phyloP scores from a whole-genome alignment of 2,329 filamentous ascomycete genomes.

The Calonectria ilicicola region DNA sequence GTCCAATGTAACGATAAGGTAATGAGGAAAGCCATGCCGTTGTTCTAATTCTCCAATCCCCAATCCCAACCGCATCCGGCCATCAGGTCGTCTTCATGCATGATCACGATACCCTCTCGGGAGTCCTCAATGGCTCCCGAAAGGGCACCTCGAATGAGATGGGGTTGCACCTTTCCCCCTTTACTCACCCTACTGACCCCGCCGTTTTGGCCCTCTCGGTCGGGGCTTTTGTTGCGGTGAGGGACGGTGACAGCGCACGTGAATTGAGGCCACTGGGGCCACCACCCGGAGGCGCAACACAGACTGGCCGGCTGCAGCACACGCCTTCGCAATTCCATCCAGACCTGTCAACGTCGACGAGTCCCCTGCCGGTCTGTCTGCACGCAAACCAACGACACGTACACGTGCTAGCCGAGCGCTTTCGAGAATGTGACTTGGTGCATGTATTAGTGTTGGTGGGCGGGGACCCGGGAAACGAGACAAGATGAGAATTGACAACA shows the following conservation, averaged over 20 bases:
- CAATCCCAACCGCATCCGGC: conserved; percentile 26
- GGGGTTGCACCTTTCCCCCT: conserved; percentile 16
- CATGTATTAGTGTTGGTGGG: conserved; percentile 27
- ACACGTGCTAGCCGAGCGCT: conserved; percentile 35
- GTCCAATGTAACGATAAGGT: conserved; percentile 10
- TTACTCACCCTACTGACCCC: not conserved
- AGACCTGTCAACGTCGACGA: conserved; percentile 12
- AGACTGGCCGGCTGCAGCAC: conserved; percentile 6
- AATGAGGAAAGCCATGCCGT: conserved; percentile 28
- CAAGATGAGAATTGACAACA: conserved; percentile 22
- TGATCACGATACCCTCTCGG: conserved; percentile 43
- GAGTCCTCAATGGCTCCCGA: conserved; percentile 17
- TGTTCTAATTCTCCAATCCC: conserved; percentile 5
- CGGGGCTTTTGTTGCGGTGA: conserved; percentile 29
- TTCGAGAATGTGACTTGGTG: conserved; percentile 39
- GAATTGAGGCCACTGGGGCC: conserved; percentile 10
- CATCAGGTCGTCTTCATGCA: conserved; percentile 40
- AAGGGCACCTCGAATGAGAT: not conserved
- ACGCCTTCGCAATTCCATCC: conserved; percentile 2
- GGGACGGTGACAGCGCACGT: conserved; percentile 2
- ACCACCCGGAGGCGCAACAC: conserved; percentile 13
- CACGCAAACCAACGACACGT: conserved; percentile 41
- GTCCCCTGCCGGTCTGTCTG: conserved; percentile 25
- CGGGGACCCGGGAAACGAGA: conserved; percentile 16
- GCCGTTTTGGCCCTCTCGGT: conserved; percentile 11